Conservation (phyloP, 805 yeast genomes). For the Candida pseudoglaebosa region DNA sequence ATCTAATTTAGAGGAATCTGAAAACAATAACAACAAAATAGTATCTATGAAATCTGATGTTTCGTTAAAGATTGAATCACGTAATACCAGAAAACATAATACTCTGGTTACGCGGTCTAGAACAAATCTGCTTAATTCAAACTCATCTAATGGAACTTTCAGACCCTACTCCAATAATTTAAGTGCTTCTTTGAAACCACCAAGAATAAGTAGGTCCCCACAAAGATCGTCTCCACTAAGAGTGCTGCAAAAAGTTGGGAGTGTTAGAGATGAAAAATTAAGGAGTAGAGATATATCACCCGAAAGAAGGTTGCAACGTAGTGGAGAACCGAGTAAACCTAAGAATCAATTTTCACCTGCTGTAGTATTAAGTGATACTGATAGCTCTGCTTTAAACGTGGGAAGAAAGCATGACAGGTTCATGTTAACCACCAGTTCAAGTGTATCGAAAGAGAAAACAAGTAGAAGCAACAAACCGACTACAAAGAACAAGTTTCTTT, state of each 20-base stretch:
- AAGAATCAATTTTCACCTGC: background rate
- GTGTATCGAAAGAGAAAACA: slow-evolving; percentile 22
- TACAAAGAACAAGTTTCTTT: slow-evolving; percentile 30
- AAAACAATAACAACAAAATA: too few relatives aligned
- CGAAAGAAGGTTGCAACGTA: background rate
- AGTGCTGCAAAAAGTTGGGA: background rate
- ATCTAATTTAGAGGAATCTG: too few relatives aligned
- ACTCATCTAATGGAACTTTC: background rate
- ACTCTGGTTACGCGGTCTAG: background rate
- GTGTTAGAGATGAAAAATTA: background rate
- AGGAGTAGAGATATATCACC: background rate
- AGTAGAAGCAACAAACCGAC: slow-evolving; percentile 6
- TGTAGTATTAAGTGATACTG: background rate
- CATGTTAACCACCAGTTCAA: slow-evolving; percentile 28
- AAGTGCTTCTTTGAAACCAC: background rate
- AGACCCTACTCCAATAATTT: background rate
- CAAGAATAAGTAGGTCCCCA: background rate
- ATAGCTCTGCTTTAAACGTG: slow-evolving; percentile 1
- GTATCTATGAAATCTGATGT: too few relatives aligned
- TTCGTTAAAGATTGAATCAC: too few relatives aligned
- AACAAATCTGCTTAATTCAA: background rate
- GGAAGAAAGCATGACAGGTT: slow-evolving; percentile 12
- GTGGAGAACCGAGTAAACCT: background rate
- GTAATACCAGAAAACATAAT: background rate
- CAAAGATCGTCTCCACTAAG: background rate